phyloP scores from a whole-genome alignment of 1,284 basidiomycete genomes.

The Moesziomyces globuligerus region DNA sequence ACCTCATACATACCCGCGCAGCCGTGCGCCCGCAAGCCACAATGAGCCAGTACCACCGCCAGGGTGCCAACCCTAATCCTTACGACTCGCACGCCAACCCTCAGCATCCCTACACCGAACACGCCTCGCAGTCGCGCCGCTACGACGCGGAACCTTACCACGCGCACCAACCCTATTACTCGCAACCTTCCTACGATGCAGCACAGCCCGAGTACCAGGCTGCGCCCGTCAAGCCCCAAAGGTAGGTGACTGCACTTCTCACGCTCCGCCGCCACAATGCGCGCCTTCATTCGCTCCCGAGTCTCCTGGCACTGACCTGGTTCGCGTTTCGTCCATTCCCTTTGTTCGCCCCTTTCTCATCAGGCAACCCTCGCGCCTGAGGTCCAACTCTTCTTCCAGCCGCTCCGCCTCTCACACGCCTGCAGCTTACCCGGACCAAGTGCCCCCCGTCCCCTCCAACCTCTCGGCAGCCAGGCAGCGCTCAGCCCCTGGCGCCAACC shows the following conservation, averaged over 20 bases:
- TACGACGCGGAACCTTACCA: slow-evolving; percentile 15
- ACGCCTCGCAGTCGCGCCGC: slow-evolving; percentile 4
- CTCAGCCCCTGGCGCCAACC: not conserved
- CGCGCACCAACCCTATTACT: slow-evolving; percentile 10
- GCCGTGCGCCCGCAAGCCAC: not conserved
- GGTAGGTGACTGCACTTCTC: slow-evolving; percentile 25
- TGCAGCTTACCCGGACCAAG: slow-evolving; percentile 15
- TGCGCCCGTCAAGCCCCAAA: slow-evolving; percentile 30
- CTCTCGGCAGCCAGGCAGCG: slow-evolving; percentile 24
- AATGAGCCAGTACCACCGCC: slow-evolving; percentile 35
- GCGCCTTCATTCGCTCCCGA: slow-evolving; percentile 1
- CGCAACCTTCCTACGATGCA: slow-evolving; percentile 16
- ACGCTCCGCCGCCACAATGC: not conserved
- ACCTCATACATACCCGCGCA: not conserved
- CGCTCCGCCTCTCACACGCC: slow-evolving; percentile 15
- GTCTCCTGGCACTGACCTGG: not conserved
- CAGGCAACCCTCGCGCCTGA: slow-evolving; percentile 31
- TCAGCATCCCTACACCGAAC: slow-evolving; percentile 13
- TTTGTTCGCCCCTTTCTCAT: not conserved
- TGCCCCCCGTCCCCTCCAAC: slow-evolving; percentile 31
- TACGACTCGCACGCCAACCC: slow-evolving; percentile 18
- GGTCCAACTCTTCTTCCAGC: slow-evolving; percentile 28
- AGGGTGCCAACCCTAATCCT: slow-evolving; percentile 12
- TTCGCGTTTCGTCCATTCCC: slow-evolving; percentile 1
- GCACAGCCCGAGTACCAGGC: slow-evolving; percentile 30